These are phyloP conservation scores for Strobilomyces echinocephalus DNA, from an alignment of 768 basidiomycete species.

Conservation along the genomic window DNA sequence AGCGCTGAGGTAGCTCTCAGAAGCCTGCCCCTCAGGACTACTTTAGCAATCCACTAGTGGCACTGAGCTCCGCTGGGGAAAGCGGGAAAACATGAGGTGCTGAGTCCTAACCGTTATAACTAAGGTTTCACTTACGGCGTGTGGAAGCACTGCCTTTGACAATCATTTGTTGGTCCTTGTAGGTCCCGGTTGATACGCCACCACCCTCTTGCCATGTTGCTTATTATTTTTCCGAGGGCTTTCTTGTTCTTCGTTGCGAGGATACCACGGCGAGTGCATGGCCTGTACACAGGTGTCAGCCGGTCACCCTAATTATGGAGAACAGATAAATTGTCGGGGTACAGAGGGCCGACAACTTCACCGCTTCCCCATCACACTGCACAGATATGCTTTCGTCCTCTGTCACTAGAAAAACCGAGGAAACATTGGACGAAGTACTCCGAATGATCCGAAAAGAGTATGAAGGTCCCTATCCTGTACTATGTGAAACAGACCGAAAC, in stretches of 20 bases:
- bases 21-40: too few species aligned
- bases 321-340: constrained; percentile 11
- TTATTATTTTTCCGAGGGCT: constrained; percentile 9
- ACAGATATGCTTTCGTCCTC: constrained; percentile 7
- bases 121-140: too few species aligned
- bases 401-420: not conserved
- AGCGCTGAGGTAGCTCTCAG: too few species aligned
- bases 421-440: not conserved
- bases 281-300: not conserved
- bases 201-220: not conserved
- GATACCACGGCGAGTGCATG: constrained; percentile 5
- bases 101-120: too few species aligned
- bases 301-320: not conserved
- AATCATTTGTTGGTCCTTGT: not conserved
- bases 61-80: too few species aligned
- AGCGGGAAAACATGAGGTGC: too few species aligned
- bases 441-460: not conserved
- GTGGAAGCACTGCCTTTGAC: too few species aligned
- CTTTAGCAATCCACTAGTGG: too few species aligned
- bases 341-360: too few species aligned
- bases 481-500: constrained; percentile 4
- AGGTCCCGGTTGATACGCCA: not conserved
- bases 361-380: not conserved
- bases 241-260: constrained; percentile 16
- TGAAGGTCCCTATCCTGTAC: not conserved